Conservation (phyloP, 1,284 basidiomycete genomes). For the Austropuccinia psidii region DNA sequence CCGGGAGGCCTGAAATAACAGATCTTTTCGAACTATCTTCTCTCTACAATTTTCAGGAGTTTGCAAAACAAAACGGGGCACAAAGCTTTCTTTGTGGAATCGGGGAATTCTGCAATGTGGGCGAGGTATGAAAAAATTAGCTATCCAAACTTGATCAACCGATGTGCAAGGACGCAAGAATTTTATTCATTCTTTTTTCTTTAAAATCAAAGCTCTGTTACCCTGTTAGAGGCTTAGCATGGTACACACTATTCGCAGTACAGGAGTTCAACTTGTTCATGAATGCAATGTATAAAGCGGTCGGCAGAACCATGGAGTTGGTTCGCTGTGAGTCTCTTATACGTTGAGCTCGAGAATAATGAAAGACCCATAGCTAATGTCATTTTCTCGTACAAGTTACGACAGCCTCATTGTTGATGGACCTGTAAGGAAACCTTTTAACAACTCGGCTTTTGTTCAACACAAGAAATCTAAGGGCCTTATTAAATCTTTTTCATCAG, state of each 20-base stretch:
- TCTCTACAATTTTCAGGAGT: slow-evolving; percentile 7
- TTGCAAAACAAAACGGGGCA: slow-evolving; percentile 16
- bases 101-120: background rate
- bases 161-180: background rate
- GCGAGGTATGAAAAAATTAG: background rate
- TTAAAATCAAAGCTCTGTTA: background rate
- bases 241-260: background rate
- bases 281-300: slow-evolving; percentile 2
- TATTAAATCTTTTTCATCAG: background rate
- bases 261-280: slow-evolving; percentile 15
- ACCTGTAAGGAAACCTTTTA: slow-evolving; percentile 6
- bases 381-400: background rate
- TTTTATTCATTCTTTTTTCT: background rate
- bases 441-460: background rate
- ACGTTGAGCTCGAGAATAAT: background rate
- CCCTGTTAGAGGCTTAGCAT: background rate
- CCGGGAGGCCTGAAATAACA: no score
- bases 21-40: background rate
- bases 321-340: background rate
- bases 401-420: slow-evolving; percentile 19
- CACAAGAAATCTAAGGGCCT: background rate
- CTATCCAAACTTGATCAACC: no score
- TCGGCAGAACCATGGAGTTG: slow-evolving; percentile 1
- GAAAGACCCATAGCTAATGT: background rate
- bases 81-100: background rate